Evolutionary conservation across 73 alveolate species (phyloP).

Genomic region (Durusdinium trenchii): DNA sequence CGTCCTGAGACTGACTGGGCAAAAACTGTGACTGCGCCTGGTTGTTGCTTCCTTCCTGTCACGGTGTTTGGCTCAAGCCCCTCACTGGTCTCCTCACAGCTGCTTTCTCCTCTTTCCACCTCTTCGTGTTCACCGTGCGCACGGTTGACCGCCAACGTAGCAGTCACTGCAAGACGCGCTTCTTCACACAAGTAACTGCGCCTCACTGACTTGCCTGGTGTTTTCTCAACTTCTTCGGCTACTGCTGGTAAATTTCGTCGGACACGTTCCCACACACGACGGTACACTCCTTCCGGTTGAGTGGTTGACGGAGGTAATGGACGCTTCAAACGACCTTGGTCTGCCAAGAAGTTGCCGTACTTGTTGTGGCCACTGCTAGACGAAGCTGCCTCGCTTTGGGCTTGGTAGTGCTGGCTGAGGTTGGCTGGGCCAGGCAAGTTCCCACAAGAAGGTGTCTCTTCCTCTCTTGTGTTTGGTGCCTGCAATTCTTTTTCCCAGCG

Average conservation of each 20-base stretch:
- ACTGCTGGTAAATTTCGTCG: neutral
- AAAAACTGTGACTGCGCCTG: constrained; percentile 1
- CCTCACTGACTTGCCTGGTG: neutral
- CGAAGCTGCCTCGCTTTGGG: neutral
- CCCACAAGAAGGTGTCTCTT: neutral
- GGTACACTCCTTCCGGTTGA: neutral
- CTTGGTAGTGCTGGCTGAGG: neutral
- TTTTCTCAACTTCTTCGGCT: neutral
- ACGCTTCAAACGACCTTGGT: neutral
- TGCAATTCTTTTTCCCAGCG: neutral
- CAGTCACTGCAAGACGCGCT: neutral
- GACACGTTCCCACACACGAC: neutral
- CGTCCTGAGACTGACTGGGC: neutral
- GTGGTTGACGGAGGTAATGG: neutral
- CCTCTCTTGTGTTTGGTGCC: neutral
- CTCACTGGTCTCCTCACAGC: neutral
- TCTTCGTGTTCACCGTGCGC: neutral
- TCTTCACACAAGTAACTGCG: neutral
- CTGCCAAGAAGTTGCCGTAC: neutral
- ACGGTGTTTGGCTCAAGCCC: neutral
- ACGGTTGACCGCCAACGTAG: neutral
- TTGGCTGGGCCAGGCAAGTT: neutral
- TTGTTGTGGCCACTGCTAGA: neutral
- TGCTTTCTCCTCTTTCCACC: too few relatives aligned
- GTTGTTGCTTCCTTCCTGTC: neutral